Percentiles rank a stretch among this genome's conserved stretches.
phyloP scores from a whole-genome alignment of 805 yeast species.

The Candida tammaniensis region DNA sequence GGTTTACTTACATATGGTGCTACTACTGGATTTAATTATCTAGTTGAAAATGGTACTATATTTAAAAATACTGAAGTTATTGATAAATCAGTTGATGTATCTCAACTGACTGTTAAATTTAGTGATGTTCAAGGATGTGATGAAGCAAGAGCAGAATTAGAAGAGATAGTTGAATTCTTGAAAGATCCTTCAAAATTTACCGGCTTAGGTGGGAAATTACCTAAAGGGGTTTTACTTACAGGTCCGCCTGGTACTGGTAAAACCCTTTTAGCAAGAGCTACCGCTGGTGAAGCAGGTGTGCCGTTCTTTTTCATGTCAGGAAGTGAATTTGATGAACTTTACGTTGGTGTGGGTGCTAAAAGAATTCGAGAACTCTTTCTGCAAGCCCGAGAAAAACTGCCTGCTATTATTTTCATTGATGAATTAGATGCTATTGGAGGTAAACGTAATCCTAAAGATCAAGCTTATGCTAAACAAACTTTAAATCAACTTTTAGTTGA shows the following conservation, averaged over 20 bases:
- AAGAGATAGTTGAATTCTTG: slow-evolving; percentile 96
- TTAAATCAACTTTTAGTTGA: slow-evolving; percentile 93
- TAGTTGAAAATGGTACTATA: slow-evolving; percentile 80
- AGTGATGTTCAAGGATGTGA: slow-evolving; percentile 96
- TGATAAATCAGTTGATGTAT: slow-evolving; percentile 79
- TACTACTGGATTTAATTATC: slow-evolving; percentile 71
- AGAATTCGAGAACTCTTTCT: slow-evolving; percentile 91
- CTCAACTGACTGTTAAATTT: slow-evolving; percentile 82
- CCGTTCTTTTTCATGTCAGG: slow-evolving; percentile 99
- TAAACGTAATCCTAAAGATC: slow-evolving; percentile 94
- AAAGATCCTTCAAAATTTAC: slow-evolving; percentile 96
- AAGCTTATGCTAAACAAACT: slow-evolving; percentile 97
- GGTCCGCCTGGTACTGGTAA: slow-evolving; percentile 99
- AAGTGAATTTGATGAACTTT: slow-evolving; percentile 95
- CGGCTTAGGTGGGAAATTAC: slow-evolving; percentile 94
- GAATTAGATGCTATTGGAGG: slow-evolving; percentile 99
- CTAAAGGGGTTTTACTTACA: slow-evolving; percentile 93
- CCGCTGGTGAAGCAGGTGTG: slow-evolving; percentile 99
- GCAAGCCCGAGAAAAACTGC: slow-evolving; percentile 93
- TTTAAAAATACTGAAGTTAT: slow-evolving; percentile 69
- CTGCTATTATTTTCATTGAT: slow-evolving; percentile 95
- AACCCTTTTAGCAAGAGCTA: slow-evolving; percentile 92
- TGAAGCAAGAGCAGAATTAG: slow-evolving; percentile 96
- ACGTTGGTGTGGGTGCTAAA: slow-evolving; percentile 99
- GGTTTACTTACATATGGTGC: slow-evolving; percentile 79